Base-by-base conservation (phyloP, 352 stramenopile genomes). In the Globisporangium perplexum region DNA sequence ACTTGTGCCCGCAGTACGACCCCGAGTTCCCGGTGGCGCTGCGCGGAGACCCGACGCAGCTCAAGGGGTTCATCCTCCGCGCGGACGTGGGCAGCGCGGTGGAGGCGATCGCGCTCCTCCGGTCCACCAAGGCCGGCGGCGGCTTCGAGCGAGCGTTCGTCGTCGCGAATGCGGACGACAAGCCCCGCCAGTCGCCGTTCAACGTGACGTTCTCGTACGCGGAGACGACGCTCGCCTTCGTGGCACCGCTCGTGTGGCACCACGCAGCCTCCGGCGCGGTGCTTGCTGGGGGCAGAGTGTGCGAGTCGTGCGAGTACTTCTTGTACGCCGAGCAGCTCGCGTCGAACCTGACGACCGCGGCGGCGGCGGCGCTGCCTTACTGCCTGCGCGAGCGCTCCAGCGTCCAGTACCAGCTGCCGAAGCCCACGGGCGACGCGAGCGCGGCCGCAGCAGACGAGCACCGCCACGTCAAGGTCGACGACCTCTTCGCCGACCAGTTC, bases 1-100 rank as follows among this genome's bases (percentile, higher is more conserved):
- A 69, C 38, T 20, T 75, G 20, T 75, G 67, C 46, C 65, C 67
- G 7, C 46, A 51, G 11, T 65, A 52, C 57, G 45, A 66, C 57
- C 43, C 61, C 12, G 44, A 61, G 18, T 51, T 49, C 28, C 57
- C 58, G 15, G 24, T 67, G 12, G 50, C 54, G 1, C 51, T 69
- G 57, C 51, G 46, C 2, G 23, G 53, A 12, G 57, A 71, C 26
- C 67, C 64, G 12, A 28, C 31, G 2, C 23, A 59, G 2, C 23
- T 71, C 33, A 70, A 63, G 31, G 67, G 67, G 20, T 72, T 75
- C 43, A 20, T 70, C 6, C 46, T 75, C 1, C 67, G 48, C 4
- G 64, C 67, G 6, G 33, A 62, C 20, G 24, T 59, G 15, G 38
- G 30, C 17, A 51, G 48, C 5, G 15, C 48, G 1, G 57, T 59